phyloP scores from a whole-genome alignment of 768 basidiomycete genomes.

The Suillus tomentosus region DNA sequence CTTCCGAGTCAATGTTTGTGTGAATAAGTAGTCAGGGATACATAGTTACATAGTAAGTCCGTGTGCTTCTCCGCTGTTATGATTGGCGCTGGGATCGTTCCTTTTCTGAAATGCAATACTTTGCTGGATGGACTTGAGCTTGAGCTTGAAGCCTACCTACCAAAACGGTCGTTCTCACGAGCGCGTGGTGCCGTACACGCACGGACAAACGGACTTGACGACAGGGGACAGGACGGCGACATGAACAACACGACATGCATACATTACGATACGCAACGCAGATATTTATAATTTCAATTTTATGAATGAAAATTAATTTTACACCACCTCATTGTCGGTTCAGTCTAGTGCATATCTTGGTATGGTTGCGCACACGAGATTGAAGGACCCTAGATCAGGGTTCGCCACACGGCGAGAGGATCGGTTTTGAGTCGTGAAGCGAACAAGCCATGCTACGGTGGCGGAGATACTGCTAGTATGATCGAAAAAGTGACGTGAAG shows the following conservation, averaged over 20 bases:
- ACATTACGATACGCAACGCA: not conserved
- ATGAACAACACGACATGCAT: not conserved
- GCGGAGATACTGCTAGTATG: not conserved
- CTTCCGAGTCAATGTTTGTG: constrained; percentile 1
- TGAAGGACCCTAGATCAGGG: not conserved
- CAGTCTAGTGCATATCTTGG: too few relatives aligned
- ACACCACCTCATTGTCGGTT: not conserved
- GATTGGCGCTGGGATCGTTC: not conserved
- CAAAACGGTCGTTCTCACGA: not conserved
- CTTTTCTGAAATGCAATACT: too few relatives aligned
- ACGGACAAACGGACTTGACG: too few relatives aligned
- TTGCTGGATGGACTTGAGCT: too few relatives aligned
- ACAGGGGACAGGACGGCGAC: not conserved
- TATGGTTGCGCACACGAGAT: too few relatives aligned
- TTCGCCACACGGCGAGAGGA: not conserved
- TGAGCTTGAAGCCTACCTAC: too few relatives aligned
- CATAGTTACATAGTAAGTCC: not conserved
- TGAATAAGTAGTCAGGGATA: not conserved
- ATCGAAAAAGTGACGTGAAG: not conserved
- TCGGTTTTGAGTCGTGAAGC: not conserved
- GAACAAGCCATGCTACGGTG: not conserved
- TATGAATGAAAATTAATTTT: constrained; percentile 7
- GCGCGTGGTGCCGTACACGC: not conserved
- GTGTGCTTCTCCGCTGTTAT: not conserved
- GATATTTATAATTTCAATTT: constrained; percentile 1